Base-by-base conservation (phyloP, 2,329 filamentous ascomycete genomes). In the Incumbomyces delicatus region DNA sequence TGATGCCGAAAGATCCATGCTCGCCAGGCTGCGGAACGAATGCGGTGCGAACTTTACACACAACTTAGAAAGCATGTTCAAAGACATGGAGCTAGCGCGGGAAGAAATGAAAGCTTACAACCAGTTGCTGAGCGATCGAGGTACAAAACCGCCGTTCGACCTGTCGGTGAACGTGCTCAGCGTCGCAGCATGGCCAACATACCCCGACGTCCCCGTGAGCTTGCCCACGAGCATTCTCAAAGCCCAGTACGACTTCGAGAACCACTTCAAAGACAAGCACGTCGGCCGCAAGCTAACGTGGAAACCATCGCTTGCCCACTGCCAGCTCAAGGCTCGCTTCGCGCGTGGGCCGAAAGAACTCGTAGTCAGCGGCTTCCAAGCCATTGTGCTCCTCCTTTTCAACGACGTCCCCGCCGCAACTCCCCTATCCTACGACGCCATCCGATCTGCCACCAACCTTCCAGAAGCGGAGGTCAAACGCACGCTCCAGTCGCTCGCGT, bases 31-130 rank as follows among this genome's bases (percentile, higher is more conserved):
- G 22, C 90, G 92, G 67, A 85, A 81, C 55, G 92, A 98, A 70
- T 98, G 92, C 61, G 92, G 92, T 33, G 84, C 86, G 12, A 85
- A 80, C 57, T 96, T 98, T 63, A 98, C 92, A 0, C 89, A 95
- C 61, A 98, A 98, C 59, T 74, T 99, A 0, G 94, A 99, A 66
- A 87, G 90, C 52, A 99, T 99, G 92, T 98, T 99, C 72, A 95
- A 94, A 64, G 92, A 99, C 60, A 87, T 96, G 64, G 89, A 95
- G 61, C 75, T 95, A 16, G 86, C 86, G 11, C 84, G 85, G 50
- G 92, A 96, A 58, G 90, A 96, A 62, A 94, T 96, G 83, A 68
- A 76, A n/a, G 79, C 84, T 0, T 98, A 94, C 69, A 92, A 84
- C 63, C 70, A 75, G 66, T 64, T 88, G 65, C 68, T 76, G 39